phyloP scores from a whole-genome alignment of 192 early-diverging fungal genomes.

The Entomortierella beljakovae region DNA sequence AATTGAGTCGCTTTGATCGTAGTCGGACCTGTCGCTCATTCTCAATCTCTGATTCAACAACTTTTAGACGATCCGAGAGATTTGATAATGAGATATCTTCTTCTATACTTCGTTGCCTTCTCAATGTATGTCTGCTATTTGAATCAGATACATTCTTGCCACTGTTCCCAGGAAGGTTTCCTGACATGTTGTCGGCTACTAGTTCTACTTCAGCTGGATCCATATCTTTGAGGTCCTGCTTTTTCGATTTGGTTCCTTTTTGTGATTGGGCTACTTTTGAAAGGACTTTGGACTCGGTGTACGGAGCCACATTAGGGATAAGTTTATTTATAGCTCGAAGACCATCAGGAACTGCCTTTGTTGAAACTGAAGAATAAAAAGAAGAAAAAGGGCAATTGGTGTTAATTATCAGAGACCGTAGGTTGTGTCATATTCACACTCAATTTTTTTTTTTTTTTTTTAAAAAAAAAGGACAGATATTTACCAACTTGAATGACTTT shows the following conservation, averaged over 20 bases:
- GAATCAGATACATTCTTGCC: neutral
- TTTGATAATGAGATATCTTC: conserved; percentile 5
- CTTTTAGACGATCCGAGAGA: conserved; percentile 15
- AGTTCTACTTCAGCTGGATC: conserved; percentile 7
- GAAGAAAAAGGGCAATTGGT: neutral
- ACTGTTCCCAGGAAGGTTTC: neutral
- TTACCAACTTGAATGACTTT: conserved; percentile 54
- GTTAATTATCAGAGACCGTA: neutral
- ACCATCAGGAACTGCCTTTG: conserved; percentile 43
- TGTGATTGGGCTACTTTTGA: conserved; percentile 3
- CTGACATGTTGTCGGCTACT: neutral
- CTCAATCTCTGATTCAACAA: conserved; percentile 18
- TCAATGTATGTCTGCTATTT: conserved; percentile 4
- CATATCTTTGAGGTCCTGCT: neutral
- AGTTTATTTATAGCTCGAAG: conserved; percentile 32
- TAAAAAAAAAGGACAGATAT: neutral
- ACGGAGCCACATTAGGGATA: conserved; percentile 22
- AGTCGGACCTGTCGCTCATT: neutral
- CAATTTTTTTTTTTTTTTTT: too few species aligned
- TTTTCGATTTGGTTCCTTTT: conserved; percentile 1
- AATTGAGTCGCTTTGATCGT: neutral
- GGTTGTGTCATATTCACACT: neutral
- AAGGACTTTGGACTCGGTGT: conserved; percentile 27
- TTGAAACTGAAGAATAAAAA: conserved; percentile 21
- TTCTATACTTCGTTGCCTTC: conserved; percentile 8